Base-by-base conservation (phyloP, 2,329 filamentous ascomycete species). In the Tolypocladium sp. region DNA sequence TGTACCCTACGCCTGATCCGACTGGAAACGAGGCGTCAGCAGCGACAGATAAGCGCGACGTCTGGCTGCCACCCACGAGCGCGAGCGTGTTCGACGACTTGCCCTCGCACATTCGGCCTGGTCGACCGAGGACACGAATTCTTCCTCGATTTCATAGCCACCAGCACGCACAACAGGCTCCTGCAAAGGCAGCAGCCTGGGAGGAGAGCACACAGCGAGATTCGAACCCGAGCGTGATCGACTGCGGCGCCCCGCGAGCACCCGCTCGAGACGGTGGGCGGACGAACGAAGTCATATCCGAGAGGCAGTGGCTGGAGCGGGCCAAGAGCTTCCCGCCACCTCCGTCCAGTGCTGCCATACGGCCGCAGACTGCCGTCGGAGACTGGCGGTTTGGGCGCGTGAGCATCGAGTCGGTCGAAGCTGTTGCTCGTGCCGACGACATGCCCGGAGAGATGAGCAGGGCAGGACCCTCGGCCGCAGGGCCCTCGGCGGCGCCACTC, bases 351-450 rank as follows among this genome's bases (percentile, higher is more conserved):
- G 72, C 76, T 20, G 78, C 77, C 3, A 75, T 83, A 58, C 74
- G 75, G 20, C 79, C 79, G 2, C 70, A 75, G 60, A 78, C 74
- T 51, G 83, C 84, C 2, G 73, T 75, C 4, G 76, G 74, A 58
- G 93, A 97, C 72, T 93, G 90, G 87, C 82, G 94, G 57, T 91
- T 95, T 71, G 90, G 88, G 52, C 79, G 79, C n/a, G 82, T 97
- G 57, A 83, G 82, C 58, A 84, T 97, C 49, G 86, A 93, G 71
- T 90, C 90, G 68, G 86, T 96, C 71, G 89, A 96, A 72, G 87
- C 92, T 13, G 25, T 42, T 59, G 61, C 61, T 30, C 61, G 60
- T 41, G 68, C 62, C 9, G 61, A 58, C 57, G 67, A 64, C 57
- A 76, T 76, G 71, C 66, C 72, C 20, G 70, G 69, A 8, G 68